Percentiles rank a stretch among this genome's conserved stretches.
These are phyloP conservation scores for Cardiosporidium cionae DNA, from an alignment of 169 alveolate genomes.

Conservation along the genomic window DNA sequence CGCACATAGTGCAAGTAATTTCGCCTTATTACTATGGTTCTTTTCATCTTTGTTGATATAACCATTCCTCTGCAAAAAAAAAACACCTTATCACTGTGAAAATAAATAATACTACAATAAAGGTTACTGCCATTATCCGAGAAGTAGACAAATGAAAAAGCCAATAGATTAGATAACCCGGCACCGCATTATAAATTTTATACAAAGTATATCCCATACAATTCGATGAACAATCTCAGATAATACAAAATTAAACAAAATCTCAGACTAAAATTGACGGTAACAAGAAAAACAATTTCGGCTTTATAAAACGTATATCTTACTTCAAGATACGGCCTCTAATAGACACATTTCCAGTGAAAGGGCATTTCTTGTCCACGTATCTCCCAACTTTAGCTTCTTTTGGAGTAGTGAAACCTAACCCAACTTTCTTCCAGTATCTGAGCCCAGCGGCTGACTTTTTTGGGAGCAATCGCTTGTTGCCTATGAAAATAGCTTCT, in stretches of 20 bases:
- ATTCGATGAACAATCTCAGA: too few relatives aligned
- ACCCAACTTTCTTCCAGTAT: slow-evolving; percentile 81
- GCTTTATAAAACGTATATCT: too few relatives aligned
- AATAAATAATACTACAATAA: too few relatives aligned
- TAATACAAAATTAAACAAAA: too few relatives aligned
- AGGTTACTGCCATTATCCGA: too few relatives aligned
- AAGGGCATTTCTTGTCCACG: slow-evolving; percentile 99
- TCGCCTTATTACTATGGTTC: slow-evolving; percentile 95
- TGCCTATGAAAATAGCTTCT: slow-evolving; percentile 54
- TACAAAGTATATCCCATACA: too few relatives aligned
- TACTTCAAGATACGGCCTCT: slow-evolving; percentile 91
- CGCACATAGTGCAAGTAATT: slow-evolving; percentile 95
- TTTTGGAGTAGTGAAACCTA: slow-evolving; percentile 95
- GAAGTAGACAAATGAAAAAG: too few relatives aligned
- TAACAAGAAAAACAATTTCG: too few relatives aligned
- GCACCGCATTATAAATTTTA: too few relatives aligned
- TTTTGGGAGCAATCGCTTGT: slow-evolving; percentile 36
- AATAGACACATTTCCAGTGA: slow-evolving; percentile 96
- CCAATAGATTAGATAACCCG: too few relatives aligned
- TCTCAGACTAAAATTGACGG: too few relatives aligned
- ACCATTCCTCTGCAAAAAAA: slow-evolving; percentile 94
- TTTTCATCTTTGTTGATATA: slow-evolving; percentile 95
- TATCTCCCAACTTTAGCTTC: slow-evolving; percentile 96
- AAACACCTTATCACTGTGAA: too few relatives aligned
- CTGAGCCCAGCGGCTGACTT: slow-evolving; percentile 37